Conservation (phyloP, 176 grass and related monocot species). For the Rhynchospora pubera region DNA sequence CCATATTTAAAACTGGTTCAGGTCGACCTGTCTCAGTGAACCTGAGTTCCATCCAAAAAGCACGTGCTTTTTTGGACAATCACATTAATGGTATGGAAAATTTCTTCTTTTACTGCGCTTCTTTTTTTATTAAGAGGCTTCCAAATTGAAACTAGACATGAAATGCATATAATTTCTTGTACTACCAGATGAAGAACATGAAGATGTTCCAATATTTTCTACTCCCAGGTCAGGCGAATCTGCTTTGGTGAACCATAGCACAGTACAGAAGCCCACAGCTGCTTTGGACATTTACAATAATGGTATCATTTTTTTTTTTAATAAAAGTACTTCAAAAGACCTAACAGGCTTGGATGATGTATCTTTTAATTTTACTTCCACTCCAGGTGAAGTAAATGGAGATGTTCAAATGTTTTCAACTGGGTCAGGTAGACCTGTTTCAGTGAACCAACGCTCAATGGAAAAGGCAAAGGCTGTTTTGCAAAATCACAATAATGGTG, state of each 20-base stretch:
- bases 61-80: constrained; percentile 34
- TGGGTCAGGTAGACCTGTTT: constrained; percentile 52
- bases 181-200: constrained; percentile 38
- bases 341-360: constrained; percentile 21
- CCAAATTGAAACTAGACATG: not conserved
- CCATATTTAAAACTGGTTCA: constrained; percentile 45
- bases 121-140: not conserved
- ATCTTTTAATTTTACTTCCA: constrained; percentile 18
- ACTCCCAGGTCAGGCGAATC: constrained; percentile 28
- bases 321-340: constrained; percentile 19
- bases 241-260: constrained; percentile 36
- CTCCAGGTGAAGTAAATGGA: constrained; percentile 24
- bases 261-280: constrained; percentile 26
- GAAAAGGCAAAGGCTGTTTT: constrained; percentile 49
- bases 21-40: constrained; percentile 33
- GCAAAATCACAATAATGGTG: constrained; percentile 35
- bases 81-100: constrained; percentile 16
- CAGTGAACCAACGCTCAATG: constrained; percentile 40
- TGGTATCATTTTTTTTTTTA: constrained; percentile 29
- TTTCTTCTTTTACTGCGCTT: constrained; percentile 2
- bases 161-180: constrained; percentile 11
- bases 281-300: constrained; percentile 31
- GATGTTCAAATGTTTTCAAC: constrained; percentile 52
- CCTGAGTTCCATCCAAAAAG: constrained; percentile 26
- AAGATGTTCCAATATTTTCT: constrained; percentile 36